Evolutionary conservation across 106 monocot species (phyloP).

Genomic region (Xerophyta viscosa): DNA sequence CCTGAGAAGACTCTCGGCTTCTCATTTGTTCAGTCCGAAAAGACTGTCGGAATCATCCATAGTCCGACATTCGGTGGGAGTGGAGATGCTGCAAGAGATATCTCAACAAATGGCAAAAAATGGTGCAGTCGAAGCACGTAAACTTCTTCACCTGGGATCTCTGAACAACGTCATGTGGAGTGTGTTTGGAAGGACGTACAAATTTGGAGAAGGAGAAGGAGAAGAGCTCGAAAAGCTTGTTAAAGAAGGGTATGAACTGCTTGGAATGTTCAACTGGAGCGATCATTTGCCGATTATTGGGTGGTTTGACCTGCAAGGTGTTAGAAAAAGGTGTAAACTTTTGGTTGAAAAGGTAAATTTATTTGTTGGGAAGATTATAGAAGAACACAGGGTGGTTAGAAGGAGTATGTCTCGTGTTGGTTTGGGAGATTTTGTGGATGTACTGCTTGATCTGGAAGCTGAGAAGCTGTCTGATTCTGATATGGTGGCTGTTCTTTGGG

Average conservation of each 20-base stretch:
- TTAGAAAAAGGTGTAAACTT: conserved; percentile 41
- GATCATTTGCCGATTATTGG: conserved; percentile 51
- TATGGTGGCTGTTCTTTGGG: conserved; percentile 62
- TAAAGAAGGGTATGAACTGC: conserved; percentile 55
- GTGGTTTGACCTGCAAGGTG: conserved; percentile 55
- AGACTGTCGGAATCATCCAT: conserved; percentile 13
- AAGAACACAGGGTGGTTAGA: conserved; percentile 41
- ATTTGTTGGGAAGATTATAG: conserved; percentile 45
- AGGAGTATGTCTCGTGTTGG: background rate
- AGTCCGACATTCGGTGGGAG: conserved; percentile 27
- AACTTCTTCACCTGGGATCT: conserved; percentile 46
- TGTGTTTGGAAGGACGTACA: conserved; percentile 46
- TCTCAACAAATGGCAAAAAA: conserved; percentile 15
- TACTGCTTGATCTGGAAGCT: conserved; percentile 29
- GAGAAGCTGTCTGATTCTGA: conserved; percentile 39
- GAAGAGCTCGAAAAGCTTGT: conserved; percentile 45
- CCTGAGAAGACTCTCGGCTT: conserved; percentile 33
- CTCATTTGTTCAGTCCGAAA: conserved; percentile 39
- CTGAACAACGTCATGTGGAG: conserved; percentile 49
- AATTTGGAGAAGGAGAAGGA: conserved; percentile 26
- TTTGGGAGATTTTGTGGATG: conserved; percentile 35
- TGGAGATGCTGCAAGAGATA: conserved; percentile 31
- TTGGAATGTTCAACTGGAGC: conserved; percentile 58
- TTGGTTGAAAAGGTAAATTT: conserved; percentile 34
- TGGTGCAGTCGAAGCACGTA: conserved; percentile 31